These are phyloP conservation scores for Dipodascus geniculatus DNA, from an alignment of 805 yeast species.

Conservation along the genomic window DNA sequence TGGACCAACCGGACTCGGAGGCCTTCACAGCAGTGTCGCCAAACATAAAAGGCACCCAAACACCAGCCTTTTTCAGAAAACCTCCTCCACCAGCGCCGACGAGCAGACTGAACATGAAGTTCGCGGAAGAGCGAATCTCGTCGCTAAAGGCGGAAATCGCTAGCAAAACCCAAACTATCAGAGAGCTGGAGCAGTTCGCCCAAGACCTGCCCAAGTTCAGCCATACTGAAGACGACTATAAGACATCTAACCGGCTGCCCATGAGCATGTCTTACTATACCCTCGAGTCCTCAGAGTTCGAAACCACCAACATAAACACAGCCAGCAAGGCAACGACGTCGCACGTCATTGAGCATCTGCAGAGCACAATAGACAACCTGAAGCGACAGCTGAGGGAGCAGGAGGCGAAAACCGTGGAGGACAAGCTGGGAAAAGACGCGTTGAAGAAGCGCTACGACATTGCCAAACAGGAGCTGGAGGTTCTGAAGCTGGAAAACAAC, in stretches of 20 bases:
- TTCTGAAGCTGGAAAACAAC: slow-evolving; percentile 66
- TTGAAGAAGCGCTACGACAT: slow-evolving; percentile 17
- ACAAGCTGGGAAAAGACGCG: slow-evolving; percentile 40
- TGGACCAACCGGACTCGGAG: not conserved
- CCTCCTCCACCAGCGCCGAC: slow-evolving; percentile 2
- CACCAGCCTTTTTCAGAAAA: not conserved
- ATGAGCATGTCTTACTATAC: not conserved
- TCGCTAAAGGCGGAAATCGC: slow-evolving; percentile 22
- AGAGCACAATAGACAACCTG: slow-evolving; percentile 41
- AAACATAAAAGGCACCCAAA: not conserved
- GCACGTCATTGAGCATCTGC: slow-evolving; percentile 29
- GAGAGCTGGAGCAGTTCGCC: slow-evolving; percentile 21
- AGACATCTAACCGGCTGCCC: too few relatives aligned
- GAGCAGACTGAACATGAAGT: slow-evolving; percentile 8
- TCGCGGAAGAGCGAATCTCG: slow-evolving; percentile 19
- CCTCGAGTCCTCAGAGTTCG: not conserved
- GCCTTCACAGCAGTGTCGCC: not conserved
- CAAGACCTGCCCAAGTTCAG: slow-evolving; percentile 12
- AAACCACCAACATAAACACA: too few relatives aligned
- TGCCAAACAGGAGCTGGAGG: slow-evolving; percentile 11
- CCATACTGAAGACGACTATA: not conserved
- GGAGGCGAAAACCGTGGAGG: slow-evolving; percentile 31
- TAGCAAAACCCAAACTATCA: slow-evolving; percentile 18
- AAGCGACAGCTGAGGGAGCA: slow-evolving; percentile 36
- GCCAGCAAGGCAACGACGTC: slow-evolving; percentile 6